A percentile compares a stretch with the other conserved stretches of the same genome.
Conservation (phyloP, 2,329 filamentous ascomycete genomes). For the Aureobasidium subglaciale region DNA sequence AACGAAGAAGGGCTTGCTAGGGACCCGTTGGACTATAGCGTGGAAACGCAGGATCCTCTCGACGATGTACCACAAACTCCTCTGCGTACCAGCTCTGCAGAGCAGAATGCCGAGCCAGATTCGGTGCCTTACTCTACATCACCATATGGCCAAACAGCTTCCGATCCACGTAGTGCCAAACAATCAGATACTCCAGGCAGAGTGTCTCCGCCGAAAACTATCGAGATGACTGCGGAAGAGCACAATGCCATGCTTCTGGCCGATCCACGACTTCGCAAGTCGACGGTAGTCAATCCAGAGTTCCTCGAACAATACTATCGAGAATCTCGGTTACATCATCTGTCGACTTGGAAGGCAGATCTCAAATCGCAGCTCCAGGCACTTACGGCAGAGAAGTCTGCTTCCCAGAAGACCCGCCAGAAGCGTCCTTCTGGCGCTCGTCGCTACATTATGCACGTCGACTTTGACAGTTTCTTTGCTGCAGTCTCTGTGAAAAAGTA, state of each 20-base stretch:
- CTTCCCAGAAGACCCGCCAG: constrained; percentile 42
- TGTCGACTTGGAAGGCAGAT: constrained; percentile 95
- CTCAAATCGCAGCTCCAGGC: constrained; percentile 83
- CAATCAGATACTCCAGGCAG: not conserved
- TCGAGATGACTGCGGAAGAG: constrained; percentile 72
- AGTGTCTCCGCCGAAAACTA: constrained; percentile 29
- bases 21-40: not conserved
- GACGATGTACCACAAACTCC: constrained; percentile 17
- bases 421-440: constrained; percentile 57
- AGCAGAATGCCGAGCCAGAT: not conserved
- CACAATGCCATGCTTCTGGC: constrained; percentile 80
- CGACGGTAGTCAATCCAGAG: constrained; percentile 84
- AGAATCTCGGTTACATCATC: constrained; percentile 87
- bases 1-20: not conserved
- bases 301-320: constrained; percentile 94
- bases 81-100: constrained; percentile 18
- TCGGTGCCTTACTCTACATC: not conserved
- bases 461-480: constrained; percentile 98
- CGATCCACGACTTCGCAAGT: constrained; percentile 79
- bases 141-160: not conserved
- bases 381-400: constrained; percentile 62
- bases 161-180: not conserved
- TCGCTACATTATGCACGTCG: constrained; percentile 86
- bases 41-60: no score
- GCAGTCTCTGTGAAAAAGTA: constrained; percentile 77